phyloP scores from a whole-genome alignment of 208 protist genomes.

The Herpetomonas muscarum region DNA sequence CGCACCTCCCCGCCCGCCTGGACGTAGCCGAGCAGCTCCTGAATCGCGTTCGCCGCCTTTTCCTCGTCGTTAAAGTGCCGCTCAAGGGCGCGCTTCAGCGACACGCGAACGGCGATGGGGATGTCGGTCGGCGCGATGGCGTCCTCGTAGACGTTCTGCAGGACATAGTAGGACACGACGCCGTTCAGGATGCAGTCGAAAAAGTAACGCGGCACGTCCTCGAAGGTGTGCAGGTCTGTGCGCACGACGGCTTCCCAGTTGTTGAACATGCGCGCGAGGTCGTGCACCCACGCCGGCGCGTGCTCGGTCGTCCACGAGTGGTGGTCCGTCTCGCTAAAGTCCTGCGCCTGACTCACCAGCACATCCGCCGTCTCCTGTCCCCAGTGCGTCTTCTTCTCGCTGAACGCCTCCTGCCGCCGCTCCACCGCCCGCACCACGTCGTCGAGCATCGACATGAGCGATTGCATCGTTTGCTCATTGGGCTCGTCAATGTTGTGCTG shows the following conservation, averaged over 20 bases:
- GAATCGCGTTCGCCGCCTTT: conserved; percentile 45
- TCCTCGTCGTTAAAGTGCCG: conserved; percentile 73
- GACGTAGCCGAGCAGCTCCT: conserved; percentile 71
- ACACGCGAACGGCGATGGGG: conserved; percentile 26
- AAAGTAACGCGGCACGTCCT: conserved; percentile 75
- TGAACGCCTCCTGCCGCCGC: conserved; percentile 33
- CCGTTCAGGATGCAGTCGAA: conserved; percentile 79
- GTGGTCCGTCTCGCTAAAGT: conserved; percentile 51
- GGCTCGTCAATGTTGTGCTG: conserved; percentile 59
- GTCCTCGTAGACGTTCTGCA: conserved; percentile 59
- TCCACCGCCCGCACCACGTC: conserved; percentile 60
- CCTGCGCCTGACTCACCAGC: conserved; percentile 36
- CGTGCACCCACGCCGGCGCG: conserved; percentile 77
- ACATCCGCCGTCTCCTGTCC: conserved; percentile 55
- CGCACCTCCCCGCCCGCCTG: conserved; percentile 22
- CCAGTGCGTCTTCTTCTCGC: conserved; percentile 33
- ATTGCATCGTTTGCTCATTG: conserved; percentile 41
- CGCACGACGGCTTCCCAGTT: conserved; percentile 87
- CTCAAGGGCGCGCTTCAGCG: conserved; percentile 49
- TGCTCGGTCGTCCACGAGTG: conserved; percentile 35
- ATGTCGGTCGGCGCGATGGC: conserved; percentile 46
- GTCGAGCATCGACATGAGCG: conserved; percentile 72
- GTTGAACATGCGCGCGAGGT: conserved; percentile 78
- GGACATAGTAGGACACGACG: conserved; percentile 54
- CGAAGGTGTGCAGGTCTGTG: conserved; percentile 62